Evolutionary conservation across 148 eudicot species (phyloP).

Genomic region (Cornus kousa): DNA sequence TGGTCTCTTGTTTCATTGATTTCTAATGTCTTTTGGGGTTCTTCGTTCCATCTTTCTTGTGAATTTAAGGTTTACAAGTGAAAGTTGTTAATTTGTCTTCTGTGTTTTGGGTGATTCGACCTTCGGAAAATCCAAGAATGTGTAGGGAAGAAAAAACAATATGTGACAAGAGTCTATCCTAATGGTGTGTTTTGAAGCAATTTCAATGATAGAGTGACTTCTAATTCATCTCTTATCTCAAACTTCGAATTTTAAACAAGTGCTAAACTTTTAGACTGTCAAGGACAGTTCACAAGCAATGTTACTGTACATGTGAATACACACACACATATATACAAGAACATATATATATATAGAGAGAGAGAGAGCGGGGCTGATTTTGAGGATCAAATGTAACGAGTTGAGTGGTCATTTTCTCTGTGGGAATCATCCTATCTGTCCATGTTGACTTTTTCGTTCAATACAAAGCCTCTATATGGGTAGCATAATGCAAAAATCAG

Average conservation of each 20-base stretch:
- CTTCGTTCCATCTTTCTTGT: too few species aligned
- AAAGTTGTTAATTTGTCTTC: not conserved
- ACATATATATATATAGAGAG: too few species aligned
- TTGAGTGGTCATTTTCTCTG: too few species aligned
- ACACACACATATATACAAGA: too few species aligned
- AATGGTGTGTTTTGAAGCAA: conserved; percentile 1
- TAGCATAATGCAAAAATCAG: too few species aligned
- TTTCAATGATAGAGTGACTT: not conserved
- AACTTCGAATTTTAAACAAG: conserved; percentile 8
- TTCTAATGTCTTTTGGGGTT: not conserved
- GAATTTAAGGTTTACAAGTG: not conserved
- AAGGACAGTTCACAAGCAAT: not conserved
- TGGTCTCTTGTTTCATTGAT: not conserved
- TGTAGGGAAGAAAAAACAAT: not conserved
- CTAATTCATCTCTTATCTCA: not conserved
- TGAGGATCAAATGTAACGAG: too few species aligned
- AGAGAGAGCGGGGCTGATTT: too few species aligned
- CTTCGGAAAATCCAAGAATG: not conserved
- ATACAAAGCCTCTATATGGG: too few species aligned
- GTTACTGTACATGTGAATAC: too few species aligned
- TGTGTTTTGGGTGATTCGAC: not conserved
- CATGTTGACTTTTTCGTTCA: too few species aligned
- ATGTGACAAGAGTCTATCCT: not conserved
- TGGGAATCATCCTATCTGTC: too few species aligned
- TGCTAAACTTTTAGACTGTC: not conserved